Percentiles rank a stretch among this genome's conserved stretches.
Conservation (phyloP, 345 rosid genomes). For the Erodium maritimum region DNA sequence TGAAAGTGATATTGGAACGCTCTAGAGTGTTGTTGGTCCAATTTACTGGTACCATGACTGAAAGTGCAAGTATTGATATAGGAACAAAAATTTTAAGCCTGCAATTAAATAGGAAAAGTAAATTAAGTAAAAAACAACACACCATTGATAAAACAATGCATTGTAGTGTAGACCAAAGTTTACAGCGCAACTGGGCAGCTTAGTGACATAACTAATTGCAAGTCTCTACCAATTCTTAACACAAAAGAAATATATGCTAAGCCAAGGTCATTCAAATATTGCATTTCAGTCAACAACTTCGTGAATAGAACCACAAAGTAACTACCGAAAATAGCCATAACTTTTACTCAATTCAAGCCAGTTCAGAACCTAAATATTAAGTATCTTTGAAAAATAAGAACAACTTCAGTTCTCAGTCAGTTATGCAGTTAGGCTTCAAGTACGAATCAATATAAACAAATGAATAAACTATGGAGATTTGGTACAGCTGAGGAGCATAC, state of each 20-base stretch:
- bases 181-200: background rate
- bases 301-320: too few relatives aligned
- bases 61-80: slow-evolving; percentile 53
- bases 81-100: slow-evolving; percentile 87
- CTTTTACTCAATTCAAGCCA: background rate
- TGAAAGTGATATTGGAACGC: slow-evolving; percentile 41
- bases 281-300: too few relatives aligned
- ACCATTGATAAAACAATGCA: background rate
- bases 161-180: background rate
- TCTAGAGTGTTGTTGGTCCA: slow-evolving; percentile 66
- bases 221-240: too few relatives aligned
- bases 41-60: slow-evolving; percentile 72
- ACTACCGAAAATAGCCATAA: too few relatives aligned
- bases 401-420: background rate
- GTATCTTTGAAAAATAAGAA: too few relatives aligned
- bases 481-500: slow-evolving; percentile 23
- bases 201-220: background rate
- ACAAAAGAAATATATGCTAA: too few relatives aligned
- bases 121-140: background rate
- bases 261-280: too few relatives aligned
- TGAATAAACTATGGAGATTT: slow-evolving; percentile 2
- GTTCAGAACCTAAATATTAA: too few relatives aligned
- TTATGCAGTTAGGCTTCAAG: slow-evolving; percentile 1
- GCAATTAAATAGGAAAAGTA: slow-evolving; percentile 13
- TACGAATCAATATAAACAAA: background rate